Evolutionary conservation across 2,329 filamentous ascomycete genomes (phyloP), one percentile per base, ranked within the genome.

Genomic region (Lizonia empirigonia): DNA sequence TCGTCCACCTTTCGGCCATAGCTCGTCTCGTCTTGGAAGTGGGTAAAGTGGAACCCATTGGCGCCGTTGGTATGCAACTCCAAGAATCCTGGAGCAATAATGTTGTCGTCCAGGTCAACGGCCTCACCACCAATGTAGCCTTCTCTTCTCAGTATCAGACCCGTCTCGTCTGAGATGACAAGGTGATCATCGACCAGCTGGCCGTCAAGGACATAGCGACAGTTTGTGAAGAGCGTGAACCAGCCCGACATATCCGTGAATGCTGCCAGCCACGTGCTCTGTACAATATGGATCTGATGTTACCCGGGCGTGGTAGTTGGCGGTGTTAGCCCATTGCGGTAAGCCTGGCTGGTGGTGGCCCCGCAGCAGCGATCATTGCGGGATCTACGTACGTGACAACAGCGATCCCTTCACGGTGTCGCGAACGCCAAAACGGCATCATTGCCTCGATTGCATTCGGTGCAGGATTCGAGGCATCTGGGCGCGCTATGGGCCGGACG

Each of bases 11-110:
- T 77, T 7, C 62, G 61, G 30, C 60, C 60, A 64, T 81, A 82
- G 49, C 67, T 69, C 27, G 64, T 55, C 18, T 71, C 63, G 36
- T 80, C 68, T 5, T 76, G 67, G 53, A 76, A 80, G 49, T 79
- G 75, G 1, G 80, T 80, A 50, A 82, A 83, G 58, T 83, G 80
- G 42, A 82, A 82, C 2, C 79, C 80, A 62, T 76, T 74, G 39
- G 77, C 68, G 42, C 79, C 78, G 59, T 84, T 84, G 1, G 78
- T 82, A 53, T 84, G 81, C 5, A 84, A 64, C 52, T 84, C 81
- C 18, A 83, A 68, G 58, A 81, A 82, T 3, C 81, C 82, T 8
- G 81, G 81, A 5, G 80, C 78, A 44, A 83, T 70, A 38, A 83
- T 79, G 37, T 68, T 73, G 32, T 77, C 77, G 30, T 78, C 71